Base-by-base conservation (phyloP, 2,329 filamentous ascomycete genomes). In the Fusarium ambrosium region DNA sequence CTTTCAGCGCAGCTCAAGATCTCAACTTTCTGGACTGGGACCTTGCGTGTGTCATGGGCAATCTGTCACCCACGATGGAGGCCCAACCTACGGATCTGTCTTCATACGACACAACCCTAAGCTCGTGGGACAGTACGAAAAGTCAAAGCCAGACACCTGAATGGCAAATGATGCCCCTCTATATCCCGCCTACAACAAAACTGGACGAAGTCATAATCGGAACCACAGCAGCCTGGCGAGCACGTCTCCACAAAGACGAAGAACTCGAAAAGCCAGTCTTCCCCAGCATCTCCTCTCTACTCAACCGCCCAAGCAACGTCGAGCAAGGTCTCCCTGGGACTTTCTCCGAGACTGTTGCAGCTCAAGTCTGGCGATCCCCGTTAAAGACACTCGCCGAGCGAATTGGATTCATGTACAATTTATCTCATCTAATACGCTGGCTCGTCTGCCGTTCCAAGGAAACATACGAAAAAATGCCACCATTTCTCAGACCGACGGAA, bases 1-100 rank as follows among this genome's bases (percentile, higher is more conserved):
- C 59, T 22, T 62, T 62, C 27, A 34, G 20, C 14, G 24, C 59
- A 34, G 24, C 29, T 16, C 59, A 62, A 41, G n/a, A 62, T 27
- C 13, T 48, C 6, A 62, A 62, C 29, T 48, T 62, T 32, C 27
- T 62, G 10, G 39, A 62, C 9, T 62, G 59, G 59, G 59, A 62
- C 14, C 39, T 62, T 9, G n/a, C 55, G 2, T n/a, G 55, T 6
- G 32, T 58, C 5, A 36, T 37, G 20, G 55, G 29, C 13, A 37
- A 58, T 8, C 13, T 58, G 14, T 37, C 55, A 1, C 55, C 55
- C 32, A 18, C 29, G 29, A 20, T 34, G 18, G 51, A 56, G 20
- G 29, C n/a, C 14, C 11, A 13, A 3, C 5, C 10, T 34, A 10
- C 32, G 3, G 55, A 32, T 6, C 6, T 53, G 18, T 18, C 55